Percentiles rank a stretch among this genome's conserved stretches.
Evolutionary conservation across 129 eudicot species (phyloP).

Genomic region (Flaveria robusta): DNA sequence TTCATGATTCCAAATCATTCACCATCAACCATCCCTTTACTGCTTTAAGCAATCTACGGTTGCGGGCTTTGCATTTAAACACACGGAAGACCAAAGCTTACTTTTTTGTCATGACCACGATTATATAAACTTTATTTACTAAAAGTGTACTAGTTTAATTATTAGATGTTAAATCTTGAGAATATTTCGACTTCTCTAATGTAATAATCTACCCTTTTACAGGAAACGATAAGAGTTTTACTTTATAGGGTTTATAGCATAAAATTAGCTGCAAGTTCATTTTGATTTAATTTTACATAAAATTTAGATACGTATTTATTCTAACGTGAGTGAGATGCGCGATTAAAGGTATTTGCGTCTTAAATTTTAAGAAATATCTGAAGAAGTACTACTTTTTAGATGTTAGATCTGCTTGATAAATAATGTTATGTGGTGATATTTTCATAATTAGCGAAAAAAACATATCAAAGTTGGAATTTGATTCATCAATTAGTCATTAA

Average conservation of each 20-base stretch:
- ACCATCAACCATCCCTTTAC: conserved; percentile 17
- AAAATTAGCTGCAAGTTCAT: background rate
- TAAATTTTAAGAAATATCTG: too few relatives aligned
- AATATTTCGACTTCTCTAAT: background rate
- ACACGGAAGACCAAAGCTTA: conserved; percentile 22
- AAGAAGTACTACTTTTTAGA: too few relatives aligned
- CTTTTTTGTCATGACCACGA: conserved; percentile 18
- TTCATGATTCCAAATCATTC: conserved; percentile 21
- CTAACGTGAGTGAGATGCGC: background rate
- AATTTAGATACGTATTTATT: background rate
- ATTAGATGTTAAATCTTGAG: background rate
- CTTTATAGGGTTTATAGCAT: background rate
- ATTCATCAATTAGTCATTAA: too few relatives aligned
- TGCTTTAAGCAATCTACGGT: conserved; percentile 30
- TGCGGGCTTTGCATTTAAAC: conserved; percentile 19
- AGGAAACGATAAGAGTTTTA: background rate
- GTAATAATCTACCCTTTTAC: background rate
- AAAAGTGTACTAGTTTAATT: background rate
- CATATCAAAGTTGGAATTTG: too few relatives aligned
- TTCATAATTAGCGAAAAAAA: too few relatives aligned
- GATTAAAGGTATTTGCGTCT: background rate
- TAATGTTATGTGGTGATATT: too few relatives aligned
- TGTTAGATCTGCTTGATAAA: too few relatives aligned
- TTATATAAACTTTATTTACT: conserved; percentile 2
- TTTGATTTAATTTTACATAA: background rate